These are phyloP conservation scores for Pleomassaria siparia DNA, from an alignment of 2,329 filamentous ascomycete genomes.

Conservation along the genomic window DNA sequence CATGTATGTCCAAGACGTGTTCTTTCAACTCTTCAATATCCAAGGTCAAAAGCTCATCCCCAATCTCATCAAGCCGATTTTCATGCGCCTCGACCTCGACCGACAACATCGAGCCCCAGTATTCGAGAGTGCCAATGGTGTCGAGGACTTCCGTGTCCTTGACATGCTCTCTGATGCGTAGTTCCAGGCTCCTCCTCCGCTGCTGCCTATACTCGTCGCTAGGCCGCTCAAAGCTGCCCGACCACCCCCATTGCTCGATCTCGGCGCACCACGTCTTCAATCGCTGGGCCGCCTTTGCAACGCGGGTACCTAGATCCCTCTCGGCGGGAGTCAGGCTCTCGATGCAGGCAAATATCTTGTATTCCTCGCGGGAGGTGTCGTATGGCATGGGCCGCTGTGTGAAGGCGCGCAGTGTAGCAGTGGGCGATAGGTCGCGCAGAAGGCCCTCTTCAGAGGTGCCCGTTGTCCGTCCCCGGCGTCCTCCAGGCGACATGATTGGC, in stretches of 20 bases:
- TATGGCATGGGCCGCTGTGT: conserved; percentile 48
- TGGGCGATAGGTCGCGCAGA: conserved; percentile 43
- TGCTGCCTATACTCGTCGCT: conserved; percentile 27
- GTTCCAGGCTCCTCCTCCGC: conserved; percentile 34
- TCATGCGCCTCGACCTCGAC: conserved; percentile 69
- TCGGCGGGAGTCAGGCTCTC: conserved; percentile 65
- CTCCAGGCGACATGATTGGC: conserved; percentile 37
- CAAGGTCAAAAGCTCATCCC: conserved; percentile 66
- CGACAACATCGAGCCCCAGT: conserved; percentile 71
- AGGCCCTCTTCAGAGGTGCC: conserved; percentile 34
- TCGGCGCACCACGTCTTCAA: conserved; percentile 77
- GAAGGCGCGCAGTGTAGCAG: conserved; percentile 46
- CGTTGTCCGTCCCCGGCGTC: conserved; percentile 26
- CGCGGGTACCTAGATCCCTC: conserved; percentile 69
- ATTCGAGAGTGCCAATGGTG: conserved; percentile 44
- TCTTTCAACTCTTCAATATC: conserved; percentile 86
- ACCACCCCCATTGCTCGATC: conserved; percentile 64
- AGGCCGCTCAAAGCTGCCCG: conserved; percentile 50
- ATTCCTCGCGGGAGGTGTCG: conserved; percentile 44
- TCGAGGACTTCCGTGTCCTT: conserved; percentile 22
- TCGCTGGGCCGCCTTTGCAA: conserved; percentile 69
- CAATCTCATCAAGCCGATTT: conserved; percentile 72
- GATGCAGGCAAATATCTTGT: conserved; percentile 56
- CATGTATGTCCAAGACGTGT: conserved; percentile 81
- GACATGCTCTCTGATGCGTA: conserved; percentile 34